phyloP scores from a whole-genome alignment of 2,329 filamentous ascomycete species.

The Talaromyces sp. region DNA sequence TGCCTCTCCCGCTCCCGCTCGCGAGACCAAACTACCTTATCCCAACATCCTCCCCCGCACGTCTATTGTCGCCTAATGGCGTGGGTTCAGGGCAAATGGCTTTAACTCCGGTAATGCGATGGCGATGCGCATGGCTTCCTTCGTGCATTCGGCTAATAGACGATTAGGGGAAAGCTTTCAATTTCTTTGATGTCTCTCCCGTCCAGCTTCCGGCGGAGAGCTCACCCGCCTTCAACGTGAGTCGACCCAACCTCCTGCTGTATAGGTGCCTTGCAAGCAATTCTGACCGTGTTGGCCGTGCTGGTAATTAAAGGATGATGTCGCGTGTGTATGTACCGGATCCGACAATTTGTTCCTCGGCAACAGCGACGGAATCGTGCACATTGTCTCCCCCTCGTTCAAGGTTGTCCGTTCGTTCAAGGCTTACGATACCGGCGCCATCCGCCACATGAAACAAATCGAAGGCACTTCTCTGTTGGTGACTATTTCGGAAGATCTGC shows the following conservation, averaged over 20 bases:
- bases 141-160: background rate
- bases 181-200: conserved; percentile 95
- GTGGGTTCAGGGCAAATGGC: conserved; percentile 33
- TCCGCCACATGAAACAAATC: conserved; percentile 89
- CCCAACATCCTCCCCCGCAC: conserved; percentile 1
- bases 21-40: background rate
- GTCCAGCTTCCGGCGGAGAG: conserved; percentile 76
- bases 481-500: conserved; percentile 76
- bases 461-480: conserved; percentile 81
- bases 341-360: conserved; percentile 88
- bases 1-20: background rate
- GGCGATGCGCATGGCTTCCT: conserved; percentile 6
- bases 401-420: conserved; percentile 82
- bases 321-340: conserved; percentile 78
- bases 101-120: conserved; percentile 33
- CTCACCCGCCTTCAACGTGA: conserved; percentile 72
- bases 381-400: conserved; percentile 81
- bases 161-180: conserved; percentile 91
- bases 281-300: conserved; percentile 4
- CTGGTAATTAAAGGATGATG: conserved; percentile 51
- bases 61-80: conserved; percentile 20
- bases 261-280: background rate
- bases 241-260: conserved; percentile 10
- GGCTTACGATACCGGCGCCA: conserved; percentile 68
- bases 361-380: conserved; percentile 76